Base-by-base conservation (phyloP, 2,329 filamentous ascomycete genomes). In the Madurella fahalii region DNA sequence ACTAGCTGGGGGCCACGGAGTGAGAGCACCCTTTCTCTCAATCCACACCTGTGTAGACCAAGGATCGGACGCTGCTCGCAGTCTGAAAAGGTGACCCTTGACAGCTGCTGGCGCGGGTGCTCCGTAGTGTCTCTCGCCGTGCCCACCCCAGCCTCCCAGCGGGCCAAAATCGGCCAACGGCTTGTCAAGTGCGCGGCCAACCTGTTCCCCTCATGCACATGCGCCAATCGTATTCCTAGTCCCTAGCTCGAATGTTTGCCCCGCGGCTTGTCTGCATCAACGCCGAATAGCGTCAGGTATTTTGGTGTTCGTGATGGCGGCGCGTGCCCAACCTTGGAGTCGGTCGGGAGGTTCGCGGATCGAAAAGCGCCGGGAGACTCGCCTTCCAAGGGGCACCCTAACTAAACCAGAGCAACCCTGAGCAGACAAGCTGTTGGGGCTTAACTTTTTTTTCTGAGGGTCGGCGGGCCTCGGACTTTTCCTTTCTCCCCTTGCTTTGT, bases 131-230 rank as follows among this genome's bases (percentile, higher is more conserved):
- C 30, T 50, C 25, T 43, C 34, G 39, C 51, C 46, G 52, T 45
- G 47, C 45, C 48, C 44, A 15, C 37, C 53, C 58, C 56, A 54
- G 56, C 53, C 54, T 60, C 58, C 40, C 48, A 40, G 53, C 50
- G 31, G 50, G 50, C 53, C 57, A 50, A 45, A 47, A 39, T 59
- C 40, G 58, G 54, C 58, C 52, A 51, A 53, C 50, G 41, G 54
- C 44, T 47, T 13, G 40, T 53, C 50, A 59, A 47, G 20, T 45
- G 58, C 40, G 47, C 18, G 40, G 49, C 43, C 40, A 40, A 32
- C 20, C n/a, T 12, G 31, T 12, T 37, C 46, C 37, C 30, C 40
- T 40, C 43, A 51, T 40, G 18, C 40, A 37, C 52, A 54, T 47
- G 48, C 47, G 41, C 45, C 37, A 43, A 32, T 15, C 13, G 4